Conservation (phyloP, 768 basidiomycete species). For the Cubamyces lactineus region DNA sequence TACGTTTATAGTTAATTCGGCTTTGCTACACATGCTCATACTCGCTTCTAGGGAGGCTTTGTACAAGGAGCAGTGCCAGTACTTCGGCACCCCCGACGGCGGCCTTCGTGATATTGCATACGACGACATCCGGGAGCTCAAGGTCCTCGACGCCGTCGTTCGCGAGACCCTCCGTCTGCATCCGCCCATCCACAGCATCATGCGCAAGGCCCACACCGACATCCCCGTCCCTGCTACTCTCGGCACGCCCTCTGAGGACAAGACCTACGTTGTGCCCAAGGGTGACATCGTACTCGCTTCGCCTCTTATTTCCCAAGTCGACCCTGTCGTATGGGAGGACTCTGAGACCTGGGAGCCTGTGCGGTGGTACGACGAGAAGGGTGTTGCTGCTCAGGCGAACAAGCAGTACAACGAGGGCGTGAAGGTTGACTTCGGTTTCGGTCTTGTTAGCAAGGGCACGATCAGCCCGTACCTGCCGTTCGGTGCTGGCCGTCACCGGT, state of each 20-base stretch:
- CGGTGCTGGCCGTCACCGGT: slow-evolving; percentile 94
- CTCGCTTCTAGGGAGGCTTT: slow-evolving; percentile 62
- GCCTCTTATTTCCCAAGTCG: slow-evolving; percentile 86
- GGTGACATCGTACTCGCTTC: slow-evolving; percentile 90
- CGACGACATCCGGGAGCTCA: slow-evolving; percentile 83
- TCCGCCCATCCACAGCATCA: slow-evolving; percentile 94
- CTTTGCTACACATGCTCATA: slow-evolving; percentile 2
- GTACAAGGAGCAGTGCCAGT: slow-evolving; percentile 86
- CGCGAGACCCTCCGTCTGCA: slow-evolving; percentile 93
- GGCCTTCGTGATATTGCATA: slow-evolving; percentile 78
- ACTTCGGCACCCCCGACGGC: slow-evolving; percentile 81
- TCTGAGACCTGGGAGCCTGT: slow-evolving; percentile 73
- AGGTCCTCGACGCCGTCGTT: slow-evolving; percentile 85
- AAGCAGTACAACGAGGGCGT: slow-evolving; percentile 79
- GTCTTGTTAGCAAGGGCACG: slow-evolving; percentile 93
- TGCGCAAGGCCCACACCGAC: slow-evolving; percentile 89
- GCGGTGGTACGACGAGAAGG: slow-evolving; percentile 86
- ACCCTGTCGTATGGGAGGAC: slow-evolving; percentile 81
- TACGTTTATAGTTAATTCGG: slow-evolving; percentile 43
- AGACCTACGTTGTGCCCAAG: slow-evolving; percentile 83
- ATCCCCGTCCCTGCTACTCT: slow-evolving; percentile 82
- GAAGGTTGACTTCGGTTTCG: slow-evolving; percentile 96
- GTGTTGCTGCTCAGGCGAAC: slow-evolving; percentile 78
- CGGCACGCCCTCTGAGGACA: slow-evolving; percentile 73
- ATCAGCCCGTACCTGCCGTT: slow-evolving; percentile 97